Evolutionary conservation across 2,329 filamentous ascomycete species (phyloP).

Genomic region (Plenodomus lindquistii): DNA sequence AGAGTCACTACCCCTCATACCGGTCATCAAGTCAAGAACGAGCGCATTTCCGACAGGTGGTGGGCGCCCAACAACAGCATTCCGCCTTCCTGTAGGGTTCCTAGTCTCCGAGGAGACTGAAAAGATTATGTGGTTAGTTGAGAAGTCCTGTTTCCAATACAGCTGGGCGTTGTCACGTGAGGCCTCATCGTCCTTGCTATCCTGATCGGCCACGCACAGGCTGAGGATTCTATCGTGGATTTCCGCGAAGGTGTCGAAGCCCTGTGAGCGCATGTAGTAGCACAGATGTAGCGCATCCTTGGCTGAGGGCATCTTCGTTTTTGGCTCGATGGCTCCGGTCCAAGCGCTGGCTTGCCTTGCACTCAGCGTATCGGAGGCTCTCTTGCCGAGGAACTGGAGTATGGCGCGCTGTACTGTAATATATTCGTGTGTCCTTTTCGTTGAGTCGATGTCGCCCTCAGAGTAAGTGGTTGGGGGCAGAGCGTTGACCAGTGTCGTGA

Average conservation of each 20-base stretch:
- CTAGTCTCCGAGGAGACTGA: not conserved
- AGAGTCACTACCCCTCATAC: not conserved
- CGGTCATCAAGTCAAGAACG: not conserved
- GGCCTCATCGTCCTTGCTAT: not conserved
- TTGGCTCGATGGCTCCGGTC: constrained; percentile 16
- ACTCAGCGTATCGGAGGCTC: constrained; percentile 17
- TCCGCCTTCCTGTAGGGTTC: not conserved
- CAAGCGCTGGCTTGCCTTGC: constrained; percentile 12
- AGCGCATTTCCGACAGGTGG: not conserved
- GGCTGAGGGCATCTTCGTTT: constrained; percentile 6
- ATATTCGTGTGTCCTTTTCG: constrained; percentile 17
- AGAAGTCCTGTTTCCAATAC: constrained; percentile 26
- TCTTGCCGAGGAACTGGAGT: constrained; percentile 11
- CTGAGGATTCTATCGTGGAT: constrained; percentile 11
- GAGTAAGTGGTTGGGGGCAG: constrained; percentile 20
- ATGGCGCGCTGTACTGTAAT: constrained; percentile 20
- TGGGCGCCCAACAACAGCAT: not conserved
- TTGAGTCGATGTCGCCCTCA: constrained; percentile 17
- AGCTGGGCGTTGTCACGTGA: constrained; percentile 2
- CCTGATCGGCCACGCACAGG: constrained; percentile 17
- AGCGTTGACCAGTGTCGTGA: constrained; percentile 10
- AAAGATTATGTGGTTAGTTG: constrained; percentile 4
- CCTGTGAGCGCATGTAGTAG: constrained; percentile 37
- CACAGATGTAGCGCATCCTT: constrained; percentile 29
- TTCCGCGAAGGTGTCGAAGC: constrained; percentile 24